phyloP scores from a whole-genome alignment of 2,329 filamentous ascomycete genomes.

The Xylariaceae sp. region DNA sequence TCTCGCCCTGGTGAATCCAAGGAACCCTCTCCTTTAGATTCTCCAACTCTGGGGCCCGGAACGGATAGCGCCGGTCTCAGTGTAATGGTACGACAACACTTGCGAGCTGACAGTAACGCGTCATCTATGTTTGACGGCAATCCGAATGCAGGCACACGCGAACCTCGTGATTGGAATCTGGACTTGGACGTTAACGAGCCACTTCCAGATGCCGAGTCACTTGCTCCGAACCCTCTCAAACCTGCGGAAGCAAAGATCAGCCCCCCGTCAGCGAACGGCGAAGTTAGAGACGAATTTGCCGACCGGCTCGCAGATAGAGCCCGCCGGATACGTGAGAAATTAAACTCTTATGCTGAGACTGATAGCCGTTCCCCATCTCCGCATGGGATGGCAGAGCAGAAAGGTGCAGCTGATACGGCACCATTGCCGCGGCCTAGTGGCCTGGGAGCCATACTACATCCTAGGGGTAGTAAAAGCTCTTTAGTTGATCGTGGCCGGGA shows the following conservation, averaged over 20 bases:
- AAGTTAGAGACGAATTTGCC: constrained; percentile 60
- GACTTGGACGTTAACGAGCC: constrained; percentile 30
- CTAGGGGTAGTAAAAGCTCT: constrained; percentile 64
- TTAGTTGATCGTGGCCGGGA: constrained; percentile 46
- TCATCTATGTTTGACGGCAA: constrained; percentile 69
- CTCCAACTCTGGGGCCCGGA: constrained; percentile 68
- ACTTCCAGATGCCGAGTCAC: constrained; percentile 22
- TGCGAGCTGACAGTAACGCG: constrained; percentile 72
- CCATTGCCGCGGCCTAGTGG: constrained; percentile 45
- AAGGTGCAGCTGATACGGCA: constrained; percentile 28
- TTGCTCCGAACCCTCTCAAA: constrained; percentile 5
- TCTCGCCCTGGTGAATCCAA: constrained; percentile 22
- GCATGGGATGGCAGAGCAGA: constrained; percentile 31
- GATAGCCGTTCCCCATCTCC: constrained; percentile 49
- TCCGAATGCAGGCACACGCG: constrained; percentile 35
- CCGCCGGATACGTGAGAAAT: constrained; percentile 64
- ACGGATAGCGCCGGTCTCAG: constrained; percentile 57
- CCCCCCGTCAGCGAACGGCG: neutral
- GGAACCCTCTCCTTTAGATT: constrained; percentile 49
- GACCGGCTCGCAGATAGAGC: constrained; percentile 66
- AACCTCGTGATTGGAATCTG: constrained; percentile 31
- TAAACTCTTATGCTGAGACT: constrained; percentile 63
- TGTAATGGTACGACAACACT: constrained; percentile 76
- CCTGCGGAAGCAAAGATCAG: neutral
- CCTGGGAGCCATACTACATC: constrained; percentile 54